Evolutionary conservation across 1,139 yeast genomes (phyloP), one percentile per base, ranked within the genome.

Genomic region (Scheffersomyces stambukii): DNA sequence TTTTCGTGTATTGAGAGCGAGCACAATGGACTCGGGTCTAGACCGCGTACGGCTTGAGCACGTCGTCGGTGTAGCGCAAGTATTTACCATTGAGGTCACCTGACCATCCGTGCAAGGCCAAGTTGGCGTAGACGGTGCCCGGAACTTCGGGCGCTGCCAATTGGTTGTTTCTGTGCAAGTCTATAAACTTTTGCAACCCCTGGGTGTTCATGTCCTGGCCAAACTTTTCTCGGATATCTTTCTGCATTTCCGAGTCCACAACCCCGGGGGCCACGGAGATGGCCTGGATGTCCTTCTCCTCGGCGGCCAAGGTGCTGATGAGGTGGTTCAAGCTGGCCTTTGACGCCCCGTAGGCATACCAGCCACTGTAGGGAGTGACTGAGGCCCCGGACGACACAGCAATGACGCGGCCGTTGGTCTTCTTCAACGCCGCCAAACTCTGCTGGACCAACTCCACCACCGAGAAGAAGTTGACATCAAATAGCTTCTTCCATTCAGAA

Each of bases 211-310:
- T 85, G 20, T 60, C 57, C 8, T 48, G 41, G 2, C 76, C 75
- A 45, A 72, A 71, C 35, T 46, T 49, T 14, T 74, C 79, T 46
- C 96, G 73, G 33, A 89, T 86, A 34, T 75, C 79, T 8, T 46
- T 50, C 57, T 89, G 97, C 96, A 89, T 89, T 13, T 62, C 65
- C 1, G 97, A 88, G 50, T 83, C 86, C 2, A 89, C 96, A 2
- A 85, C 94, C 4, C 97, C 97, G 0, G 97, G 97, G 3, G 95
- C 96, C 14, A 89, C 68, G 0, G 95, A 66, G 8, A 85, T 59
- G 4, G 83, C 65, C 27, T 62, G 60, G 13, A 88, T 60, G 0
- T 64, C 71, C 3, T 64, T 56, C 49, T 83, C 89, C 44, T 85
- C 95, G 4, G 58, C 64, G 1, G 85, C 80, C 14, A 89, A 54